Evolutionary conservation across 1,139 yeast species (phyloP), one percentile per base, ranked within the genome.

Genomic region (Candida gigantensis): DNA sequence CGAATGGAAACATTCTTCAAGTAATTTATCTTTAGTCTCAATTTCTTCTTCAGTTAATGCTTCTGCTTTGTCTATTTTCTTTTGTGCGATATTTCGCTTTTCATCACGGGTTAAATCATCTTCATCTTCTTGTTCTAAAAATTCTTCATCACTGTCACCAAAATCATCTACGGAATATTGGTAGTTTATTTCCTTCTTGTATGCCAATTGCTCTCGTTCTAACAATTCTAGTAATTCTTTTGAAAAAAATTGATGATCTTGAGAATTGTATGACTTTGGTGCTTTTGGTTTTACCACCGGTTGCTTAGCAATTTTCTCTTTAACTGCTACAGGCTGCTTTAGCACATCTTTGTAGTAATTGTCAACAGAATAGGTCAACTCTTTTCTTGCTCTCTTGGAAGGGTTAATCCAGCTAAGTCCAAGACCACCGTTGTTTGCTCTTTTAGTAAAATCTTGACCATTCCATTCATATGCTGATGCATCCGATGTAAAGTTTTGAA

Each of bases 401-500:
- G 96, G 96, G 48, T 88, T 87, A 32, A 89, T 83, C 95, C 96
- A 88, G 6, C 75, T 63, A 27, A 79, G 71, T 2, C 74, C 70
- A 30, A 66, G 64, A 40, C 76, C 70, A 26, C 69, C 69, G n/a
- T 65, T 57, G 29, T 46, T 45, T 8, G 61, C 65, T 46, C 73
- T 77, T 49, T 87, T 85, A 31, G 95, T 86, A 57, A 89, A 92
- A 55, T 90, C 89, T 53, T 87, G 83, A 16, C 98, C 98, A 54
- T 92, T 89, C 98, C 98, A 92, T 58, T 90, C 96, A 60, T 90
- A 92, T 0, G 96, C 92, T 2, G 95, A 87, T 24, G 79, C 79
- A 49, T 89, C 96, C 11, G 89, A 80, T 1, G 90, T 79, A 53
- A 92, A 89, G 55, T 87, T 87, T 55, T 90, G 97, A 42, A 92